phyloP scores from a whole-genome alignment of 2,329 filamentous ascomycete genomes.

The Lecanicillium sp. region DNA sequence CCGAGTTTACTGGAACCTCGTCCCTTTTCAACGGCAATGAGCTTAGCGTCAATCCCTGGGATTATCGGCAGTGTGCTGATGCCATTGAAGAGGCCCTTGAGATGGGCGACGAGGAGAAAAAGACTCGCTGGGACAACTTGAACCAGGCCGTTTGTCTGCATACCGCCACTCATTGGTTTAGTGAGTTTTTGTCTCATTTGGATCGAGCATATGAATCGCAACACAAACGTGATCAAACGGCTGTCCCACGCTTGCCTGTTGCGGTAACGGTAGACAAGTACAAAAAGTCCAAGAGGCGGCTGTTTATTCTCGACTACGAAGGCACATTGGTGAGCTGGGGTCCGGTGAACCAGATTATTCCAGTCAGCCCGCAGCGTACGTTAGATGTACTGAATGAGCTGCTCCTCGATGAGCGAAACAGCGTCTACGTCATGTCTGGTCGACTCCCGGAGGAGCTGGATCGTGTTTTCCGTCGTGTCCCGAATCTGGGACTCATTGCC shows the following conservation, averaged over 20 bases:
- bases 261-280: conserved; percentile 59
- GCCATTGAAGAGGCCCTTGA: conserved; percentile 78
- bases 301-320: conserved; percentile 92
- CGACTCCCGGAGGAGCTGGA: conserved; percentile 83
- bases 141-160: conserved; percentile 68
- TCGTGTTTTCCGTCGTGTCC: conserved; percentile 73
- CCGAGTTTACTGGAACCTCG: conserved; percentile 89
- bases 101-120: conserved; percentile 68
- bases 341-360: conserved; percentile 73
- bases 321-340: conserved; percentile 86
- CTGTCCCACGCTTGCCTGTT: conserved; percentile 76
- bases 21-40: conserved; percentile 75
- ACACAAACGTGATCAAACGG: conserved; percentile 72
- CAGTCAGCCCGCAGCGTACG: conserved; percentile 76
- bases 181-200: conserved; percentile 62
- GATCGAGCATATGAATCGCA: conserved; percentile 76
- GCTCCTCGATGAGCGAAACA: conserved; percentile 69
- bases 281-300: conserved; percentile 52
- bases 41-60: conserved; percentile 89
- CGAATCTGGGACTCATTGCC: conserved; percentile 79
- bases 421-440: conserved; percentile 89
- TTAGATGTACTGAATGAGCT: conserved; percentile 77
- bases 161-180: conserved; percentile 80
- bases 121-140: conserved; percentile 64
- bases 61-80: conserved; percentile 79